These are phyloP conservation scores for Salvia rosmarinus DNA, from an alignment of 257 asterid species.

Conservation along the genomic window DNA sequence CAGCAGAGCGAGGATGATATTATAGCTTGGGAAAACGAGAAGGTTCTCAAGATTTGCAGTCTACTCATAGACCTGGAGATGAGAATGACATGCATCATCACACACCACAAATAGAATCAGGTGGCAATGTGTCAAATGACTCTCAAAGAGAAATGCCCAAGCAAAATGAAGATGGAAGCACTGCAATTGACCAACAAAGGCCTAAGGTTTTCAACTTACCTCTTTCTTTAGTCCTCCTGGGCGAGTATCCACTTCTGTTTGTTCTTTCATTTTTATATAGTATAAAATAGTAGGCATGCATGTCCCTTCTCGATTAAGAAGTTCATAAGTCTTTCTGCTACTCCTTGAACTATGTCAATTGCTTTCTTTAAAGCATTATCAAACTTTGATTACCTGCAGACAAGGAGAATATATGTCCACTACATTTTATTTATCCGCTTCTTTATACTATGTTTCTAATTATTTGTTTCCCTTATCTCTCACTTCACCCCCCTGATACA, in stretches of 20 bases:
- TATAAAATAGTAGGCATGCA: neutral
- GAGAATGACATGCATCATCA: slow-evolving; percentile 48
- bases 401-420: too few species aligned
- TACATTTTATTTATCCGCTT: neutral
- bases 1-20: slow-evolving; percentile 49
- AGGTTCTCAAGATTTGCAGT: slow-evolving; percentile 60
- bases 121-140: slow-evolving; percentile 46
- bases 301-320: neutral
- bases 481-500: neutral
- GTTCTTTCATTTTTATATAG: neutral
- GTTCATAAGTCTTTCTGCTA: neutral
- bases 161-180: slow-evolving; percentile 51
- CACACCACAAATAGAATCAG: slow-evolving; percentile 46
- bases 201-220: slow-evolving; percentile 55
- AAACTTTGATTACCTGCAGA: neutral
- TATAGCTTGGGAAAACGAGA: slow-evolving; percentile 47
- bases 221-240: neutral
- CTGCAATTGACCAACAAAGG: slow-evolving; percentile 58
- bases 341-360: neutral
- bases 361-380: slow-evolving; percentile 6
- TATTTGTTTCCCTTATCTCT: neutral
- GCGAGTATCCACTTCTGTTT: neutral
- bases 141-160: slow-evolving; percentile 43
- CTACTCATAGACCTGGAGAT: slow-evolving; percentile 51
- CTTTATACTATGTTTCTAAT: neutral